Percentiles rank a stretch among this genome's conserved stretches.
Conservation (phyloP, 1,284 basidiomycete genomes). For the Lentinula novae-zelandiae region DNA sequence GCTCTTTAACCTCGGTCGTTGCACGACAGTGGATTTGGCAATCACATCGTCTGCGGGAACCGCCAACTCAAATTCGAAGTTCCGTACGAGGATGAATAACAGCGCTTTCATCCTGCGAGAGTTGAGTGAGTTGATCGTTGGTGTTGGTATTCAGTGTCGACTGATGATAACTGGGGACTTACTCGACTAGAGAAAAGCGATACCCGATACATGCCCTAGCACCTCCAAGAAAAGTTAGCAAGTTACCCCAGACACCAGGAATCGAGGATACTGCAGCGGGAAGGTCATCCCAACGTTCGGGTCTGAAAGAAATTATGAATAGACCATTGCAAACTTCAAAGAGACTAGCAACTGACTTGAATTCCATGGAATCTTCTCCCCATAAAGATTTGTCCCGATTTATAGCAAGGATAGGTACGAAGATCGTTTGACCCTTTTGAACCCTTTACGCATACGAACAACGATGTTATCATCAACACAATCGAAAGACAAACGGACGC, state of each 20-base stretch:
- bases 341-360: constrained; percentile 41
- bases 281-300: constrained; percentile 54
- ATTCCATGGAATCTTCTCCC: constrained; percentile 53
- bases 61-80: constrained; percentile 53
- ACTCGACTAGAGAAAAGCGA: constrained; percentile 68
- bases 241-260: constrained; percentile 57
- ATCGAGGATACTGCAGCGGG: constrained; percentile 42
- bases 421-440: constrained; percentile 40
- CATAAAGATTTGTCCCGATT: constrained; percentile 47
- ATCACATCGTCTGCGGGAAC: constrained; percentile 39
- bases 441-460: constrained; percentile 19
- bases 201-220: constrained; percentile 66
- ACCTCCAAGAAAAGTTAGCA: constrained; percentile 60
- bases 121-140: neutral
- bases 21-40: constrained; percentile 31
- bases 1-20: constrained; percentile 26
- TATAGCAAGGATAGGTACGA: constrained; percentile 44
- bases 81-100: constrained; percentile 51
- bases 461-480: neutral
- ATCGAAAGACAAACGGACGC: neutral
- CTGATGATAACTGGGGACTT: constrained; percentile 13
- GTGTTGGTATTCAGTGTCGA: neutral
- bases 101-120: constrained; percentile 50
- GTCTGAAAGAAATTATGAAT: constrained; percentile 27
- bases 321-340: neutral